Evolutionary conservation across 768 basidiomycete species (phyloP).

Genomic region (Boletus vinaceobasis): DNA sequence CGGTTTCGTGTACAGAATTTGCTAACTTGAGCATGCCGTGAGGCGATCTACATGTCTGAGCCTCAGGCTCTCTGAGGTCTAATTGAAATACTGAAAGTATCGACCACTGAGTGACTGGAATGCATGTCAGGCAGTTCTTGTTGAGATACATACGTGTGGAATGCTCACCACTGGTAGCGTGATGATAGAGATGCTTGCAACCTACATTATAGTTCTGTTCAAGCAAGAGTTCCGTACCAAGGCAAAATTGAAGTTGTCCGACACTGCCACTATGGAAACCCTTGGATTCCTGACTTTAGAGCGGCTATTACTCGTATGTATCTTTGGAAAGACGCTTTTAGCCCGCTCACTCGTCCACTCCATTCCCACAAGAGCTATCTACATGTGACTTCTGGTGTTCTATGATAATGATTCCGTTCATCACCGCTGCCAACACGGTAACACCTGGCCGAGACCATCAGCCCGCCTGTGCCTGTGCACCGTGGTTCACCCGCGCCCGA

Average conservation of each 20-base stretch:
- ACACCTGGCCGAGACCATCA: neutral
- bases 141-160: neutral
- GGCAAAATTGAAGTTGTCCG: too few species aligned
- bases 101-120: too few species aligned
- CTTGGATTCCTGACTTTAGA: too few species aligned
- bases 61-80: too few species aligned
- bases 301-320: too few species aligned
- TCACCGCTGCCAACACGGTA: neutral
- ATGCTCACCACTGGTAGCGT: neutral
- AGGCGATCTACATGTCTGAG: neutral
- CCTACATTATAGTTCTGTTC: neutral
- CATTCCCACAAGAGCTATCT: neutral
- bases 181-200: neutral
- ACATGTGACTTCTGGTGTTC: neutral
- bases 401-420: neutral
- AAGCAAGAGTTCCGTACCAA: neutral
- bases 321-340: neutral
- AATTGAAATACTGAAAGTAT: too few species aligned
- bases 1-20: neutral
- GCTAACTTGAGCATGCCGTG: neutral
- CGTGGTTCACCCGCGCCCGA: neutral
- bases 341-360: neutral
- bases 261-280: too few species aligned
- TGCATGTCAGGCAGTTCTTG: neutral
- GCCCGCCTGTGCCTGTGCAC: constrained; percentile 3